A percentile compares a stretch with the other conserved stretches of the same genome.
These are phyloP conservation scores for Passalora sequoiae DNA, from an alignment of 2,329 filamentous ascomycete species.

Conservation along the genomic window DNA sequence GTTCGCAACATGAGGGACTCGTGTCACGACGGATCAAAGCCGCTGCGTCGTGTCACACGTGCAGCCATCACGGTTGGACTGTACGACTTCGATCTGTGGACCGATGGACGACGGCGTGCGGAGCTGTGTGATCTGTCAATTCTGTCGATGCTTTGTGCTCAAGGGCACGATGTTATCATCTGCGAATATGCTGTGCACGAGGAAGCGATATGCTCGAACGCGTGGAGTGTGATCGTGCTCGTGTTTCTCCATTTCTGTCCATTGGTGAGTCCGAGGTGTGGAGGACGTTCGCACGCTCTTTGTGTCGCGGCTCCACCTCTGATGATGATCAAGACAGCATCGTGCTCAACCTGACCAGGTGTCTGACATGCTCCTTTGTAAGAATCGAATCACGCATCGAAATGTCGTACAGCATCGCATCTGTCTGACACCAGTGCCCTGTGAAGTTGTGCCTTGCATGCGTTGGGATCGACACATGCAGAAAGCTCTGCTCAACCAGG, in stretches of 20 bases:
- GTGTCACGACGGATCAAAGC: not conserved
- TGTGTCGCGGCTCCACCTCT: not conserved
- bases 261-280: not conserved
- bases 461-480: not conserved
- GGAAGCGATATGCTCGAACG: not conserved
- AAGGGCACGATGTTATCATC: not conserved
- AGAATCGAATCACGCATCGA: no score
- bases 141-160: not conserved
- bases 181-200: not conserved
- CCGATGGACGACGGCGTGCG: not conserved
- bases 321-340: not conserved
- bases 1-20: not conserved
- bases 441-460: not conserved
- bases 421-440: not conserved
- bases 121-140: not conserved
- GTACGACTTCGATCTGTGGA: not conserved
- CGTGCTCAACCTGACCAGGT: not conserved
- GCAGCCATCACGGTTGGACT: not conserved
- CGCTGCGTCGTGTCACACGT: not conserved
- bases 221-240: not conserved
- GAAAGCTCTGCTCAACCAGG: not conserved
- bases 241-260: not conserved
- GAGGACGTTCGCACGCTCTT: not conserved
- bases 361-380: not conserved
- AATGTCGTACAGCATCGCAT: not conserved